Percentiles rank a stretch among this genome's conserved stretches.
These are phyloP conservation scores for Trypanosoma scelopori DNA, from an alignment of 208 protist genomes.

Conservation along the genomic window DNA sequence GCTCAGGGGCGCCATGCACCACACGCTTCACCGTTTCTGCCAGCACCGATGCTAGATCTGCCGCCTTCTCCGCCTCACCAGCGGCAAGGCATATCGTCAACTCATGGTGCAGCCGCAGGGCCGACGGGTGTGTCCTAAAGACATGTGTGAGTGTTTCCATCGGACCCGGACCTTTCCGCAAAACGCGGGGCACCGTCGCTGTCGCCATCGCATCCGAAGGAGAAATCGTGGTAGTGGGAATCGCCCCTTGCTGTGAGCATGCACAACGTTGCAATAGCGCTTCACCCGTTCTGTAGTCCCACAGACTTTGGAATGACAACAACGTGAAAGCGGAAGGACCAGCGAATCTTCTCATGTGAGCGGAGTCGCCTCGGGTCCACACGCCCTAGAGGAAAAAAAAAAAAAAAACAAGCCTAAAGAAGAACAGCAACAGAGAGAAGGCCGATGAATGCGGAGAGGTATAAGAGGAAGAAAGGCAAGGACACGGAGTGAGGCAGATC, in stretches of 20 bases:
- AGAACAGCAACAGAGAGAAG: not conserved
- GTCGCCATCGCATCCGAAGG: not conserved
- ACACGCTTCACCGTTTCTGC: conserved; percentile 50
- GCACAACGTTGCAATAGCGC: not conserved
- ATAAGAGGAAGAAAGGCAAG: too few species aligned
- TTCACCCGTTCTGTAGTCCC: not conserved
- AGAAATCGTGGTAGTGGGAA: not conserved
- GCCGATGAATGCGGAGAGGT: not conserved
- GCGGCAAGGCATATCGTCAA: conserved; percentile 64
- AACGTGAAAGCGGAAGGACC: not conserved
- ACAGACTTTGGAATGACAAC: not conserved
- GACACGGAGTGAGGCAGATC: too few species aligned
- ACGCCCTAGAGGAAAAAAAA: conserved; percentile 5
- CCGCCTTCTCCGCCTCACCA: conserved; percentile 57
- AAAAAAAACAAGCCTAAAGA: conserved; percentile 5
- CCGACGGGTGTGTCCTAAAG: conserved; percentile 66
- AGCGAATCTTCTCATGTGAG: not conserved
- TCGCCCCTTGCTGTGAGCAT: conserved; percentile 1
- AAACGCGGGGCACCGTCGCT: not conserved
- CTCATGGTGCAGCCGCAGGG: conserved; percentile 69
- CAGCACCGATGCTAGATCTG: conserved; percentile 66
- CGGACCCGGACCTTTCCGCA: conserved; percentile 29
- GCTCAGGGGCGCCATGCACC: not conserved
- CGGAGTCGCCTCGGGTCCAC: not conserved
- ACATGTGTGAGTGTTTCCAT: conserved; percentile 69